A percentile compares a stretch with the other conserved stretches of the same genome.
Evolutionary conservation across 2,329 filamentous ascomycete species (phyloP).

Genomic region (Trichoderma semiorbis): DNA sequence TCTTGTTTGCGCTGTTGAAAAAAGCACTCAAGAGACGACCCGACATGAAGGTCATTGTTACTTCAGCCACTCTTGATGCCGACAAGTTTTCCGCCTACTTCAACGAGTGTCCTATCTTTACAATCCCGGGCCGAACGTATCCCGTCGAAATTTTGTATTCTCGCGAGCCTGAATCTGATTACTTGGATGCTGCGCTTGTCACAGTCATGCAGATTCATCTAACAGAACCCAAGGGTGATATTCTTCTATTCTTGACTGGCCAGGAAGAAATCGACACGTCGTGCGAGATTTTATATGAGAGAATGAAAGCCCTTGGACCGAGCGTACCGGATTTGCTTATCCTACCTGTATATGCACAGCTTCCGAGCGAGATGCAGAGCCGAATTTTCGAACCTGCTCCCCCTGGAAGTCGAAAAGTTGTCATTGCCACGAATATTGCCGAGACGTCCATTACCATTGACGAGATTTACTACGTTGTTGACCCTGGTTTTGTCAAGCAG

Average conservation of each 20-base stretch:
- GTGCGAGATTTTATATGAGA: slow-evolving; percentile 87
- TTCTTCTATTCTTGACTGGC: slow-evolving; percentile 93
- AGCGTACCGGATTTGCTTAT: slow-evolving; percentile 90
- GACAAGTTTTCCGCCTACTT: slow-evolving; percentile 98
- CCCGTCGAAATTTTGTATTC: slow-evolving; percentile 97
- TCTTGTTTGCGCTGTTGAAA: slow-evolving; percentile 90
- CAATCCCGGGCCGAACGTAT: slow-evolving; percentile 90
- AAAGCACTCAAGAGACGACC: slow-evolving; percentile 83
- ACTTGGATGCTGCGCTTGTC: slow-evolving; percentile 87
- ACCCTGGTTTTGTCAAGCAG: slow-evolving; percentile 96
- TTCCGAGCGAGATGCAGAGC: slow-evolving; percentile 91
- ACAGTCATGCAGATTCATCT: slow-evolving; percentile 99
- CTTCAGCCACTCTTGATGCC: slow-evolving; percentile 91
- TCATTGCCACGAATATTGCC: slow-evolving; percentile 97
- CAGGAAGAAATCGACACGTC: slow-evolving; percentile 97
- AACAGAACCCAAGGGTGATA: slow-evolving; percentile 87
- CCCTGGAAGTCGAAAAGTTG: slow-evolving; percentile 81
- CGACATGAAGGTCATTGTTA: slow-evolving; percentile 93
- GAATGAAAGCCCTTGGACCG: slow-evolving; percentile 92
- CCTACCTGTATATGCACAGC: slow-evolving; percentile 89
- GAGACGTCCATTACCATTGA: slow-evolving; percentile 98
- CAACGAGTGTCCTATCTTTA: slow-evolving; percentile 92
- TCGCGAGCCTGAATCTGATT: slow-evolving; percentile 90
- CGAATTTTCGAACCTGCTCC: slow-evolving; percentile 93
- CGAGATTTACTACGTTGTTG: slow-evolving; percentile 94